phyloP scores from a whole-genome alignment of 306 rosid genomes.

The Geum urbanum region DNA sequence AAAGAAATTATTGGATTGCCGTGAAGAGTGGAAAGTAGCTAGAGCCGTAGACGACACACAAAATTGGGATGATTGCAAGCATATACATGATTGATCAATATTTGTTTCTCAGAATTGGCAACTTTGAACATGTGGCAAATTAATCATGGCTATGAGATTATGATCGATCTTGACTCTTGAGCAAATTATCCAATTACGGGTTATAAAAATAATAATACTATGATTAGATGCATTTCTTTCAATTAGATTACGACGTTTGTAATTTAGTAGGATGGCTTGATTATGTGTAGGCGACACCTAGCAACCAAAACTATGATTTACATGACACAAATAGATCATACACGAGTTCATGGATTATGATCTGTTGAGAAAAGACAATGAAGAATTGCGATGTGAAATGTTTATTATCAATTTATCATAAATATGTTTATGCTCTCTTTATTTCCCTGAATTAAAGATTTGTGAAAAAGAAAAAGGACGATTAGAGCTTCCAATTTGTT shows the following conservation, averaged over 20 bases:
- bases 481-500: too few relatives aligned
- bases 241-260: neutral
- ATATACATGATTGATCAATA: neutral
- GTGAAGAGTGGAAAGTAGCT: neutral
- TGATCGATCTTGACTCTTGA: too few relatives aligned
- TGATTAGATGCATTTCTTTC: neutral
- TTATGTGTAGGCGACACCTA: neutral
- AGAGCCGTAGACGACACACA: conserved; percentile 12
- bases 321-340: too few relatives aligned
- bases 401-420: too few relatives aligned
- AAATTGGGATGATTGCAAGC: neutral
- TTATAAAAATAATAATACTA: neutral
- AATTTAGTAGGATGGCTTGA: neutral
- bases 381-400: too few relatives aligned
- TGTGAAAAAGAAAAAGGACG: too few relatives aligned
- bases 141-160: neutral
- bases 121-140: neutral
- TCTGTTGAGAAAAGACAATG: too few relatives aligned
- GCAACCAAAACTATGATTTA: neutral
- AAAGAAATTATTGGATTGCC: conserved; percentile 4
- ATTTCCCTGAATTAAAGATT: too few relatives aligned
- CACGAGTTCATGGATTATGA: too few relatives aligned
- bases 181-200: neutral
- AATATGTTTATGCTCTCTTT: too few relatives aligned
- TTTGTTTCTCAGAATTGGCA: neutral